Base-by-base conservation (phyloP, 768 basidiomycete genomes). In the Tulasnella calospora region DNA sequence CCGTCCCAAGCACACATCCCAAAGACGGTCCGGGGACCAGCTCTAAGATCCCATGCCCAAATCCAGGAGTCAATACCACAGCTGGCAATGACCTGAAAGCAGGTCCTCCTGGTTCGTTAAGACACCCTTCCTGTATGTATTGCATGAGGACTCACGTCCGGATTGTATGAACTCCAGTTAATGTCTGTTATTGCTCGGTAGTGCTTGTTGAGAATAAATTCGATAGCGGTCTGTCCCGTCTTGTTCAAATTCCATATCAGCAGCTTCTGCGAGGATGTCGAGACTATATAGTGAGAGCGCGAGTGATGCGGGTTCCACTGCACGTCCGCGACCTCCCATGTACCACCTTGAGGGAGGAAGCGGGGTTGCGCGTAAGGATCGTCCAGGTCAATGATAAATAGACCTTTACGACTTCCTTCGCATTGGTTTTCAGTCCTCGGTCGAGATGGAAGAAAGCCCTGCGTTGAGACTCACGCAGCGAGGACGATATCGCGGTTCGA, bases 111-210 rank as follows among this genome's bases (percentile, higher is more conserved):
- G 10, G 30, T 41, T 17, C 6, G 61, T 13, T 27, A 1, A 67
- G 61, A 33, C 30, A 23, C 33, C 69, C 17, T 30, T 36, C 36
- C 17, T 38, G 23, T 10, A 72, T 5, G 13, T 23, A 10, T n/a
- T n/a, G n/a, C n/a, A 1, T 3, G 1, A 33, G 35, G 27, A 44
- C 77, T 40, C 35, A 78, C 86, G 78, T 98, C 91, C 6, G 93
- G 92, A 81, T 96, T 92, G 5, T 89, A 88, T 0, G 92, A 92
- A 82, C 95, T 94, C 97, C 97, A 99, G 83, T 99, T 99, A 82
- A 99, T 94, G 82, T 99, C 98, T 3, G 98, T 98, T 76, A 99
- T 96, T 6, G 96, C 95, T 69, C 97, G 91, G 80, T 95, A 94
- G 82, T 99, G 98, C 0, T 94, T 92, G 79, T 92, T 91, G 6